A percentile compares a stretch with the other conserved stretches of the same genome.
Conservation (phyloP, 768 basidiomycete species). For the Lentinus tigrinus region DNA sequence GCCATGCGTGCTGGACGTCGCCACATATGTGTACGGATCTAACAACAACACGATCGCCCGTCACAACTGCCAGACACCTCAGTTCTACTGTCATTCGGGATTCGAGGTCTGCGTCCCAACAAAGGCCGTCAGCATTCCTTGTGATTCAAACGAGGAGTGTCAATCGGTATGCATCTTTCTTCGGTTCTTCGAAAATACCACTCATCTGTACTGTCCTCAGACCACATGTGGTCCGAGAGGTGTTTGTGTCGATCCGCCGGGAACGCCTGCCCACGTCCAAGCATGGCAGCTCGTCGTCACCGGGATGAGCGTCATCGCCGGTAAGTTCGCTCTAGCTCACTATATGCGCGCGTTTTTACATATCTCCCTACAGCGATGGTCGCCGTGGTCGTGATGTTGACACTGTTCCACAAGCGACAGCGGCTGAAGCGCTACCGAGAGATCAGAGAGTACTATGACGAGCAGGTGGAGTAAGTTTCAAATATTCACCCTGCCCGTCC, state of each 20-base stretch:
- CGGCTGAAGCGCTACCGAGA: conserved; percentile 38
- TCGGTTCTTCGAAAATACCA: not conserved
- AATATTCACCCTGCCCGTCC: not conserved
- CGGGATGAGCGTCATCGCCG: conserved; percentile 35
- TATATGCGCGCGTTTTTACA: not conserved
- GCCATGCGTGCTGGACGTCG: conserved; percentile 52
- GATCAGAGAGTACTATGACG: conserved; percentile 47
- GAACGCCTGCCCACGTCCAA: conserved; percentile 37
- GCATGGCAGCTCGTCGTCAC: conserved; percentile 47
- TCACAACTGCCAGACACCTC: conserved; percentile 55
- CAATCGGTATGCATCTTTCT: conserved; percentile 33
- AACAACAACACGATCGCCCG: conserved; percentile 52
- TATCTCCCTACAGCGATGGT: conserved; percentile 33
- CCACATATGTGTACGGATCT: conserved; percentile 46
- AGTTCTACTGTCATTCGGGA: conserved; percentile 52
- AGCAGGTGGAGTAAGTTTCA: conserved; percentile 40
- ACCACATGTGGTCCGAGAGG: conserved; percentile 31
- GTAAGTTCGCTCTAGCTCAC: conserved; percentile 27
- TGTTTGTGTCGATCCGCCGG: conserved; percentile 35
- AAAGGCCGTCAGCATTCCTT: conserved; percentile 41
- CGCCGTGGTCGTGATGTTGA: conserved; percentile 36
- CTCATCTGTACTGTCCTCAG: conserved; percentile 7
- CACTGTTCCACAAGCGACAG: conserved; percentile 41
- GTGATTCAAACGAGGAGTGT: conserved; percentile 56
- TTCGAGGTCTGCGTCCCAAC: conserved; percentile 43